These are phyloP conservation scores for Ilex aquifolium DNA, from an alignment of 257 asterid species.

Conservation along the genomic window DNA sequence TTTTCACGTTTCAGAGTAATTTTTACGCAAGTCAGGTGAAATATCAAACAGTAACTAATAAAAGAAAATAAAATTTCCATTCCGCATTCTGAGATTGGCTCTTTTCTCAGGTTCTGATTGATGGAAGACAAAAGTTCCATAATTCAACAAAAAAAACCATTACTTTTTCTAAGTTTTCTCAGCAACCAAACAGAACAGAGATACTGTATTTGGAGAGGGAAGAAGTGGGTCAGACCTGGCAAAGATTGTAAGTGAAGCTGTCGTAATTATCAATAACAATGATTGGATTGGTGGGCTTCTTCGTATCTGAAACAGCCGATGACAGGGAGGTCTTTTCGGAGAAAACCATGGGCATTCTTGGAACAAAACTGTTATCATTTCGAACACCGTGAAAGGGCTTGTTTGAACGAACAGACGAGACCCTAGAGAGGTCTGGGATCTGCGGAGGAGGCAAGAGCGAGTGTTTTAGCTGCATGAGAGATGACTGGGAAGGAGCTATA, in stretches of 20 bases:
- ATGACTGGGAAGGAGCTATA: not conserved
- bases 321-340: constrained; percentile 27
- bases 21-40: too few relatives aligned
- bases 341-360: constrained; percentile 24
- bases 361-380: not conserved
- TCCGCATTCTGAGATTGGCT: too few relatives aligned
- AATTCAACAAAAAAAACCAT: not conserved
- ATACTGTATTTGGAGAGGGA: not conserved
- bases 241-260: constrained; percentile 95
- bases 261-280: constrained; percentile 89
- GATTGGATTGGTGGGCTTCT: constrained; percentile 32
- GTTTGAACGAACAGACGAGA: not conserved
- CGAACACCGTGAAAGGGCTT: not conserved
- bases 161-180: not conserved
- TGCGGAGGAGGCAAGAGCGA: not conserved
- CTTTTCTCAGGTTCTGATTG: not conserved
- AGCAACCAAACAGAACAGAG: not conserved
- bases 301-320: constrained; percentile 22
- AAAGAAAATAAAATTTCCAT: too few relatives aligned
- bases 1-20: too few relatives aligned
- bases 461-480: not conserved
- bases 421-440: not conserved
- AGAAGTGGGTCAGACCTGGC: constrained; percentile 49
- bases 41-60: too few relatives aligned
- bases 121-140: not conserved